Evolutionary conservation across 2,329 filamentous ascomycete species (phyloP).

Genomic region (Botrytis porri): DNA sequence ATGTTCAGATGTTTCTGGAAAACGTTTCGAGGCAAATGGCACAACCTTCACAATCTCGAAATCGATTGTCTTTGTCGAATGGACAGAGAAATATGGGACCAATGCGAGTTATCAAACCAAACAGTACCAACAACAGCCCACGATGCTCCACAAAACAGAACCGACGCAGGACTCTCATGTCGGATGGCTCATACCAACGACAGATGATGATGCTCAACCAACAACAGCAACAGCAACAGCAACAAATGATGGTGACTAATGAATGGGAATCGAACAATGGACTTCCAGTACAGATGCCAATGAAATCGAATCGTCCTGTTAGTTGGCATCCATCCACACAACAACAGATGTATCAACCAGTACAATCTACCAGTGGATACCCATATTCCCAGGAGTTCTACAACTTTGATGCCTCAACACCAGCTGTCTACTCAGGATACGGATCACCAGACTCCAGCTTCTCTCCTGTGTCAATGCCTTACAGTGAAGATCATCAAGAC

Average conservation of each 20-base stretch:
- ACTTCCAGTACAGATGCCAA: slow-evolving; percentile 29
- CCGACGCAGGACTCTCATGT: slow-evolving; percentile 56
- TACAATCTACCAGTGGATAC: slow-evolving; percentile 41
- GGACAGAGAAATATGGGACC: slow-evolving; percentile 49
- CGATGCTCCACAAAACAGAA: slow-evolving; percentile 49
- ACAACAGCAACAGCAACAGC: slow-evolving; percentile 21
- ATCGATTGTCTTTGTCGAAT: slow-evolving; percentile 48
- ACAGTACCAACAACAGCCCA: slow-evolving; percentile 67
- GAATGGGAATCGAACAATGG: slow-evolving; percentile 41
- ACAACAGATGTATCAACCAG: slow-evolving; percentile 39
- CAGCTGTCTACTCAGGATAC: slow-evolving; percentile 55
- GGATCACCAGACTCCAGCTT: slow-evolving; percentile 55
- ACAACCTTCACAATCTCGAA: slow-evolving; percentile 46
- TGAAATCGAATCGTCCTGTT: slow-evolving; percentile 54
- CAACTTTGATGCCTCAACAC: slow-evolving; percentile 40
- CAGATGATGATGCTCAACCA: slow-evolving; percentile 37
- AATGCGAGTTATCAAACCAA: slow-evolving; percentile 63
- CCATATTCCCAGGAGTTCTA: slow-evolving; percentile 34
- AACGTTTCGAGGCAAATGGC: slow-evolving; percentile 53
- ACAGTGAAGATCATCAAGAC: slow-evolving; percentile 32
- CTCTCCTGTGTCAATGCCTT: slow-evolving; percentile 53
- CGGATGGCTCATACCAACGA: slow-evolving; percentile 41
- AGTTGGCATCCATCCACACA: slow-evolving; percentile 74
- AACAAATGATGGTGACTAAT: slow-evolving; percentile 46
- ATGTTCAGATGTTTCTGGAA: slow-evolving; percentile 47